Evolutionary conservation across 208 protist genomes (phyloP).

Genomic region (Leishmania martiniquensis): DNA sequence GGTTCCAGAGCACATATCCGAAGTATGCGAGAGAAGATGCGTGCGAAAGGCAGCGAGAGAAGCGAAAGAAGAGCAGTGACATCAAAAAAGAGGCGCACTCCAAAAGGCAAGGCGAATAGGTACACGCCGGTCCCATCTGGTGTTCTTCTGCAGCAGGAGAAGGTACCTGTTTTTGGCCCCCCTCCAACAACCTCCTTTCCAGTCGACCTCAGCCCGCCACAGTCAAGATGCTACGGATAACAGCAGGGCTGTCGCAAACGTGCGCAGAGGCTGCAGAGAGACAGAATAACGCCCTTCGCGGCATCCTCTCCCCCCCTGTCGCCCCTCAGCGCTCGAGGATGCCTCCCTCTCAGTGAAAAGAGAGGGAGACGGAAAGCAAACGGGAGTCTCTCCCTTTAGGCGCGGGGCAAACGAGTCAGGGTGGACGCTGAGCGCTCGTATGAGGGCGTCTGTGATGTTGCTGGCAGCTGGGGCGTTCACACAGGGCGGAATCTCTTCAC

Average conservation of each 20-base stretch:
- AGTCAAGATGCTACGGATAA: neutral
- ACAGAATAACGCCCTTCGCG: neutral
- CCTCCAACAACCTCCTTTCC: too few species aligned
- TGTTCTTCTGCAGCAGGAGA: neutral
- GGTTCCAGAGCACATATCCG: neutral
- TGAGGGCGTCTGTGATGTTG: neutral
- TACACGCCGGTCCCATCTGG: neutral
- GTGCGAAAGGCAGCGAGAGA: neutral
- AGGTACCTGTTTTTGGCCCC: too few species aligned
- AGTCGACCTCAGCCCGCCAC: too few species aligned
- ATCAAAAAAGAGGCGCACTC: neutral
- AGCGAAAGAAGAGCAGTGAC: too few species aligned
- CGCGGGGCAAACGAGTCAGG: neutral
- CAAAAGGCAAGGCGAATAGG: neutral
- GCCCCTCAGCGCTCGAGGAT: too few species aligned
- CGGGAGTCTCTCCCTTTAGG: neutral
- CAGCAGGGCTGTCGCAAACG: neutral
- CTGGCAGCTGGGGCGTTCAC: too few species aligned
- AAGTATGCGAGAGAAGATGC: too few species aligned
- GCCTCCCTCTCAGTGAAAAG: neutral
- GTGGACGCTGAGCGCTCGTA: neutral
- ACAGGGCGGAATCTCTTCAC: conserved; percentile 2
- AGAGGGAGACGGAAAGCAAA: neutral
- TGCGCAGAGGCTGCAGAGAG: neutral
- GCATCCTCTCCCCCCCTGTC: neutral